phyloP scores from a whole-genome alignment of 208 protist species.

The Trypanosoma scelopori region DNA sequence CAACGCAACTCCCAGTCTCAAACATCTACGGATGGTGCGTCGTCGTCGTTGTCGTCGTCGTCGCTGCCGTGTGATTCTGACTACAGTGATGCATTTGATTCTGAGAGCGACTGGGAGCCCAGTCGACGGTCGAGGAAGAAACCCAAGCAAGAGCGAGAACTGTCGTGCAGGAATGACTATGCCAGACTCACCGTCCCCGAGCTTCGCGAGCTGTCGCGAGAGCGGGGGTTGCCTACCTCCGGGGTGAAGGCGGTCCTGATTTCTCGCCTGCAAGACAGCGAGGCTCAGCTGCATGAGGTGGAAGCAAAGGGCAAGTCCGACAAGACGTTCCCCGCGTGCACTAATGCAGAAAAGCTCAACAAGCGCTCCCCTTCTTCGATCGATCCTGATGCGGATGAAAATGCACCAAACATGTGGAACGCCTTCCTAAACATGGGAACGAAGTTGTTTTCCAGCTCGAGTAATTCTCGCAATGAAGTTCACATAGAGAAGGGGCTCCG shows the following conservation, averaged over 20 bases:
- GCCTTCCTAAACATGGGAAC: conserved; percentile 26
- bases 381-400: conserved; percentile 5
- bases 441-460: conserved; percentile 23
- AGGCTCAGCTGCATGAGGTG: neutral
- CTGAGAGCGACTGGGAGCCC: conserved; percentile 18
- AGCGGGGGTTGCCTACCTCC: conserved; percentile 36
- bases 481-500: neutral
- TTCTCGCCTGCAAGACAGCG: conserved; percentile 34
- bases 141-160: neutral
- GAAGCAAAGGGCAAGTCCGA: neutral
- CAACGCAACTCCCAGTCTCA: neutral
- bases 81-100: conserved; percentile 14
- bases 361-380: conserved; percentile 12
- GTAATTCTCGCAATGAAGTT: conserved; percentile 1
- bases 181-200: conserved; percentile 16
- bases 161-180: neutral
- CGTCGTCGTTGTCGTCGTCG: conserved; percentile 3
- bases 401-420: conserved; percentile 11
- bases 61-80: conserved; percentile 1
- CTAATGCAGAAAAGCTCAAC: neutral
- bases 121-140: conserved; percentile 4
- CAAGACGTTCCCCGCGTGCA: neutral
- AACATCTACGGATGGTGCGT: conserved; percentile 20
- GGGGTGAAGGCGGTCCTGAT: conserved; percentile 58
- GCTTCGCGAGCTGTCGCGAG: conserved; percentile 37